Evolutionary conservation across 768 basidiomycete genomes (phyloP).

Genomic region (Termitomyces bulborhizus): DNA sequence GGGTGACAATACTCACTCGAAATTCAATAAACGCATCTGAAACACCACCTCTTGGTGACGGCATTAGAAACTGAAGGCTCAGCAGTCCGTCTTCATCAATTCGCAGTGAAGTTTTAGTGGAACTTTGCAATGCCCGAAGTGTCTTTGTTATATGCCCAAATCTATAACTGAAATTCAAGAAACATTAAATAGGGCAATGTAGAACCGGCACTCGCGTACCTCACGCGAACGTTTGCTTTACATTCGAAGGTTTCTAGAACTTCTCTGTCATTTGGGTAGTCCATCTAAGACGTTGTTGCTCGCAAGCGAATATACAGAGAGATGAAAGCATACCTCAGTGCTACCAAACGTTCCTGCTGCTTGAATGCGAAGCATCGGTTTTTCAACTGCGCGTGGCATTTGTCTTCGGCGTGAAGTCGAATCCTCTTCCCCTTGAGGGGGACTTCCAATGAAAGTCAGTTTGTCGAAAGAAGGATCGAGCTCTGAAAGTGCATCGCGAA

Average conservation of each 20-base stretch:
- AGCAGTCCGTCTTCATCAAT: constrained; percentile 80
- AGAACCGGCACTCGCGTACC: constrained; percentile 33
- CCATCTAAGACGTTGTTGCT: constrained; percentile 54
- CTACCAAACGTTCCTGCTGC: constrained; percentile 80
- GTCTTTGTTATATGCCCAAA: constrained; percentile 72
- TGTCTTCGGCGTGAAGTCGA: constrained; percentile 14
- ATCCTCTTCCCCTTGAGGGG: constrained; percentile 30
- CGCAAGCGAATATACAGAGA: background rate
- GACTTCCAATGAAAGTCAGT: constrained; percentile 77
- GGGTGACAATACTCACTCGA: constrained; percentile 48
- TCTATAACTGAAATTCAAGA: constrained; percentile 57
- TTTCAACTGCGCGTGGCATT: constrained; percentile 23
- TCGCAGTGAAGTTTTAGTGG: constrained; percentile 83
- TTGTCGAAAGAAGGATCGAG: constrained; percentile 85
- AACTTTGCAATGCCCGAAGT: constrained; percentile 70
- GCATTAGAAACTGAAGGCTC: constrained; percentile 89
- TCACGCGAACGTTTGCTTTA: constrained; percentile 55
- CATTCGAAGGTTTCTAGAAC: constrained; percentile 92
- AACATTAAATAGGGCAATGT: background rate
- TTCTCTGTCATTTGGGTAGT: constrained; percentile 90
- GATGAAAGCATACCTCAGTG: constrained; percentile 54
- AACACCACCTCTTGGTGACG: constrained; percentile 35
- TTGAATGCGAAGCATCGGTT: constrained; percentile 73
- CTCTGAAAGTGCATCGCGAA: constrained; percentile 87
- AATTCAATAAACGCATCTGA: constrained; percentile 80